Base-by-base conservation (phyloP, 225 moss, liverwort and hornwort species). In the Polytrichum commune region DNA sequence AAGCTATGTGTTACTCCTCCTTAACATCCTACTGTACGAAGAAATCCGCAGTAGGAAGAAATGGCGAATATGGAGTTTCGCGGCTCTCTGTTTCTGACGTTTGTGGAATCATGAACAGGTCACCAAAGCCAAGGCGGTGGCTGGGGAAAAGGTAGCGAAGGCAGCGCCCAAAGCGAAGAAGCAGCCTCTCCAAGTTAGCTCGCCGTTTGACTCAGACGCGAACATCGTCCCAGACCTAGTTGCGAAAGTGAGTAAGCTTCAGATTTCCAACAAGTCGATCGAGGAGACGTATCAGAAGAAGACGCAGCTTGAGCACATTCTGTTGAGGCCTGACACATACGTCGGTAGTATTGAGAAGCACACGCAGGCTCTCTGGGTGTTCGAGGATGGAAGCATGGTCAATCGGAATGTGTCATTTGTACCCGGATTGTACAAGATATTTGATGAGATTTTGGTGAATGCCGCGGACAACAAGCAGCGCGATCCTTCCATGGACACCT, bases 311-410 rank as follows among this genome's bases (percentile, higher is more conserved):
- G 98, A 98, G 83, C 98, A 98, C 64, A 91, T 98, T 65, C 86
- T 98, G 1, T 76, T 98, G n/a, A 75, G 98, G 70, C 98, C 98
- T 18, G 98, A 98, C 67, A 95, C 95, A 6, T 95, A 98, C 19
- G 93, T 98, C 4, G 98, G 98, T 6, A 93, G 92, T 27, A 82
- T 95, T 56, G 98, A 98, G 87, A 98, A 98, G 73, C 98, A 98
- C 66, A 84, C 87, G 7, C 95, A 95, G 68, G 55, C 68, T 10
- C 81, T 91, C n/a, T 91, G 98, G 98, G 93, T 98, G 1, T 98
- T 93, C 46, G 98, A 98, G 87, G 79, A 91, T 30, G 95, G 84
- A 22, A 79, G 68, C 33, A 87, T 98, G 84, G 91, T 95, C n/a
- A 84, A 82, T 28, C 87, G 98, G 64, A 88, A 73, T 63, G 83